phyloP scores from a whole-genome alignment of 148 eudicot genomes.

The Pouteria glomerata region DNA sequence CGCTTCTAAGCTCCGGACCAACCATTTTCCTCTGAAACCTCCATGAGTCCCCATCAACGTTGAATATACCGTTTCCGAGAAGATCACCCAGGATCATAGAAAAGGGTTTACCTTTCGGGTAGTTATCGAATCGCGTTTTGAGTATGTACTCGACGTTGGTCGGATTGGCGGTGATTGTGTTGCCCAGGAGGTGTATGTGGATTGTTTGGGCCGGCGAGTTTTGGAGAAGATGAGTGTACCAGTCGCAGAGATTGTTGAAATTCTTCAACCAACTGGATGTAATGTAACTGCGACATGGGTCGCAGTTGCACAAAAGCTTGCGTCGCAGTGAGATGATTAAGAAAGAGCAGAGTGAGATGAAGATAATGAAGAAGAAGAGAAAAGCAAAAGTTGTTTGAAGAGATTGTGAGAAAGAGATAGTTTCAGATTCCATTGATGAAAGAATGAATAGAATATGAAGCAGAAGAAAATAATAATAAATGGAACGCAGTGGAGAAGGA shows the following conservation, averaged over 20 bases:
- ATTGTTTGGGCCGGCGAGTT: constrained; percentile 18
- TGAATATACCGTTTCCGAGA: constrained; percentile 22
- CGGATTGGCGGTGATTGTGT: constrained; percentile 21
- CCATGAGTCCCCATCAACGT: constrained; percentile 25
- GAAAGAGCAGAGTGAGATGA: neutral
- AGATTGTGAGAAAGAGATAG: neutral
- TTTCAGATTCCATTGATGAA: neutral
- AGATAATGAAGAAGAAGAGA: neutral
- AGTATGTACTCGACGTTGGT: constrained; percentile 22
- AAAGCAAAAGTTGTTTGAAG: neutral
- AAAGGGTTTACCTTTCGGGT: constrained; percentile 25
- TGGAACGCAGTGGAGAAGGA: neutral
- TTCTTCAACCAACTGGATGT: constrained; percentile 14
- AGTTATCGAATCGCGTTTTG: constrained; percentile 22
- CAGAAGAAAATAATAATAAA: neutral
- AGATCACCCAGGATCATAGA: constrained; percentile 22
- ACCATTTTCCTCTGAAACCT: constrained; percentile 16
- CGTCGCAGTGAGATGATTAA: neutral
- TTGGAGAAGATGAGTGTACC: constrained; percentile 24
- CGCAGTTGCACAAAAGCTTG: constrained; percentile 9
- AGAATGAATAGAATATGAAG: neutral
- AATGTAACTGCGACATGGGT: constrained; percentile 12
- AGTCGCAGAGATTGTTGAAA: constrained; percentile 20
- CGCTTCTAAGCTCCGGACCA: neutral
- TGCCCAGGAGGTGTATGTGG: constrained; percentile 19